These are phyloP conservation scores for Avena atlantica DNA, from an alignment of 176 grass and related monocot species.

Conservation along the genomic window DNA sequence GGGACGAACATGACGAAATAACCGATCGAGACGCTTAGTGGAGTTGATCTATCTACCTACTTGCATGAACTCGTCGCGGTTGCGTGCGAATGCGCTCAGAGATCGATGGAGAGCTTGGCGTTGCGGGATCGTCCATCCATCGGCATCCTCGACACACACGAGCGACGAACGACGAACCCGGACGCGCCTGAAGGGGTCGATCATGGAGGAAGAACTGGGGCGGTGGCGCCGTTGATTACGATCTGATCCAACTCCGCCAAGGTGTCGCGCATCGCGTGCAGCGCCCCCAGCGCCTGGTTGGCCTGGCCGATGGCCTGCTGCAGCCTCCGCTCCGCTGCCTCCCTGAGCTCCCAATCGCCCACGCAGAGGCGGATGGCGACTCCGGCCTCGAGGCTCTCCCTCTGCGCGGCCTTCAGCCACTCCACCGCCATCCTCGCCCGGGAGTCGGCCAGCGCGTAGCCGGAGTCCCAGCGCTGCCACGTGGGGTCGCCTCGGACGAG, in stretches of 20 bases:
- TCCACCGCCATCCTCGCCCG: too few relatives aligned
- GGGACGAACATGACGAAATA: background rate
- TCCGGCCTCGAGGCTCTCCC: too few relatives aligned
- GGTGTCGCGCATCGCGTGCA: background rate
- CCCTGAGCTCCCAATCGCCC: background rate
- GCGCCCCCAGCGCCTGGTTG: background rate
- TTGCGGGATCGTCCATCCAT: background rate
- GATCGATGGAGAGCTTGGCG: background rate
- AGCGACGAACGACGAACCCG: background rate
- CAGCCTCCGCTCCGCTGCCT: background rate
- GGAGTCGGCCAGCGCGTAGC: too few relatives aligned
- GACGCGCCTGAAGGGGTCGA: background rate
- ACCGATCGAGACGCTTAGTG: background rate
- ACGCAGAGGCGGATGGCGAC: too few relatives aligned
- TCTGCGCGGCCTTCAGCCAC: too few relatives aligned
- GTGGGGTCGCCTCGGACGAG: too few relatives aligned
- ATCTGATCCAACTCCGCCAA: background rate
- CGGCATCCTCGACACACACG: too few relatives aligned
- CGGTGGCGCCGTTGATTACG: background rate
- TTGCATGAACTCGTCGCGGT: background rate
- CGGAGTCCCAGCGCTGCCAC: too few relatives aligned
- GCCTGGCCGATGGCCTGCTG: background rate
- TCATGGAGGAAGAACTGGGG: background rate
- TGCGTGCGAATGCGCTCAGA: background rate
- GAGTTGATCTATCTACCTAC: constrained; percentile 3